Conservation (phyloP, 2,329 filamentous ascomycete genomes). For the Diaporthe velutina region DNA sequence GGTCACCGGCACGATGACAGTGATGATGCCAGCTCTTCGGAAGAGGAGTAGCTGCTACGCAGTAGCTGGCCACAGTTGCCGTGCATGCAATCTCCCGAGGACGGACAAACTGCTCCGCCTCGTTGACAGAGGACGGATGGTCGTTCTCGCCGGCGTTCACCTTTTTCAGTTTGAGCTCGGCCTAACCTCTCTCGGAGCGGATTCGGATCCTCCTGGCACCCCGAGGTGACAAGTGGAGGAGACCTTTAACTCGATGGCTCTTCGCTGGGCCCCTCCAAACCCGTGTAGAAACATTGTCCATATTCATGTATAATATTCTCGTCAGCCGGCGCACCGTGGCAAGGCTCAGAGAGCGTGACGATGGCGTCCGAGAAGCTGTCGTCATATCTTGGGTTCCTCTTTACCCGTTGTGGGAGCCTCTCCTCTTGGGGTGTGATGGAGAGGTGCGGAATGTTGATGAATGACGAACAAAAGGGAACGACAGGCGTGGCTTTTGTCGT, state of each 20-base stretch:
- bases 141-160: not conserved
- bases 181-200: not conserved
- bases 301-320: constrained; percentile 27
- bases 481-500: constrained; percentile 7
- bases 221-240: not conserved
- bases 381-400: not conserved
- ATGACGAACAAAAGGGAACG: constrained; percentile 21
- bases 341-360: not conserved
- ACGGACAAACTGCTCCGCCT: not conserved
- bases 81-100: not conserved
- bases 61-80: not conserved
- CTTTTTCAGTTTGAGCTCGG: not conserved
- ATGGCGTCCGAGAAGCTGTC: not conserved
- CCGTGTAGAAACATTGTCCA: constrained; percentile 25
- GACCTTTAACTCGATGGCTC: not conserved
- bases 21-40: constrained; percentile 69
- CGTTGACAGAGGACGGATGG: not conserved
- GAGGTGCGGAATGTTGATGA: constrained; percentile 14
- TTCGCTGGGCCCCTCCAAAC: not conserved
- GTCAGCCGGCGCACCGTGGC: not conserved
- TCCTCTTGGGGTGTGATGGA: not conserved
- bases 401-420: no score
- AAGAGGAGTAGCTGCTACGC: constrained; percentile 47
- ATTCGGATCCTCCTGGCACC: not conserved
- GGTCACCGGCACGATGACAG: constrained; percentile 51